Conservation (phyloP, 768 basidiomycete species). For the Suillus placidus region DNA sequence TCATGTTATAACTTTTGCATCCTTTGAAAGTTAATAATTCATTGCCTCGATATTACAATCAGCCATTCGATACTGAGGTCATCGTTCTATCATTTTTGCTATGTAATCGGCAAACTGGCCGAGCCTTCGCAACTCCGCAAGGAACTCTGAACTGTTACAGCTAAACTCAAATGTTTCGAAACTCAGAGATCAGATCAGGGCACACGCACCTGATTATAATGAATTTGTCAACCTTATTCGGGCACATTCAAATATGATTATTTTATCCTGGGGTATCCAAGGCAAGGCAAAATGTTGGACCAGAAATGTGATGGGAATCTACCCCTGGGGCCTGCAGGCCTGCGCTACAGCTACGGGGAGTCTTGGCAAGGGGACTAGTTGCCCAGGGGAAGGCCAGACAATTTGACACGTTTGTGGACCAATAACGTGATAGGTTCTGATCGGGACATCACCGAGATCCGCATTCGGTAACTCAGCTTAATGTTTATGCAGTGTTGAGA, state of each 20-base stretch:
- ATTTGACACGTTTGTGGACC: not conserved
- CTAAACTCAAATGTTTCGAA: conserved; percentile 7
- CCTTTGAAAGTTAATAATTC: not conserved
- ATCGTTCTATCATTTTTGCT: not conserved
- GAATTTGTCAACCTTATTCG: not conserved
- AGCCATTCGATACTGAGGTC: not conserved
- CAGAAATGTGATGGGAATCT: not conserved
- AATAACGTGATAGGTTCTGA: conserved; percentile 1
- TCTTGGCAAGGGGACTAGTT: not conserved
- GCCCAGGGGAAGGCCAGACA: not conserved
- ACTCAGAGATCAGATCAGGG: not conserved
- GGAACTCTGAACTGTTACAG: not conserved
- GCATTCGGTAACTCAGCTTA: not conserved
- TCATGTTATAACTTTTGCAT: not conserved
- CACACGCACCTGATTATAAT: not conserved
- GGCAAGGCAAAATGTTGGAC: not conserved
- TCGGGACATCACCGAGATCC: not conserved
- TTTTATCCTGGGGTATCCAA: not conserved
- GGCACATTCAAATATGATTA: not conserved
- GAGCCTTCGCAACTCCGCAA: not conserved
- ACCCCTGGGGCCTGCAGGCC: not conserved
- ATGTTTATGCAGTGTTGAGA: not conserved
- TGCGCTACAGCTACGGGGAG: not conserved
- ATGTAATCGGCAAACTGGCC: not conserved
- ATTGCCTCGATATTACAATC: not conserved